These are phyloP conservation scores for Globisporangium alternatum DNA, from an alignment of 352 stramenopile genomes.

Conservation along the genomic window DNA sequence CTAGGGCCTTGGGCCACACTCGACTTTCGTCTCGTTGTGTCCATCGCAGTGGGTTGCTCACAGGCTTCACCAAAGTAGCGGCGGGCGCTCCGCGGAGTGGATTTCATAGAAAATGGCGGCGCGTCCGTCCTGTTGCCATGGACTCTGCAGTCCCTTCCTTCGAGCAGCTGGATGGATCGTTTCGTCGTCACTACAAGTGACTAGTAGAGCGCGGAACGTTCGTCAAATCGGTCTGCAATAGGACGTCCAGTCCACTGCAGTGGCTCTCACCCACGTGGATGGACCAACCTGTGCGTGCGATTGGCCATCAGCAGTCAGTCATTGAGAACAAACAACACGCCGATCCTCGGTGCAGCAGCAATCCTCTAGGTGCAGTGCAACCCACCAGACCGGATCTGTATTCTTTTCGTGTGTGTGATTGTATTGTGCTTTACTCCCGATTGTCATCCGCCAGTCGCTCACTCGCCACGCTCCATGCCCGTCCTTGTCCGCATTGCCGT, in stretches of 20 bases:
- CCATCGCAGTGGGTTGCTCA: not conserved
- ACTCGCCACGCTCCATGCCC: not conserved
- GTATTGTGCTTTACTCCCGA: constrained; percentile 1
- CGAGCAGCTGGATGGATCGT: not conserved
- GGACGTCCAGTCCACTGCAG: not conserved
- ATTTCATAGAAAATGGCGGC: not conserved
- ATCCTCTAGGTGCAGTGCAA: not conserved
- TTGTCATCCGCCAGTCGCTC: not conserved
- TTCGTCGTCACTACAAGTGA: not conserved
- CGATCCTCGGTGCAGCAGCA: not conserved
- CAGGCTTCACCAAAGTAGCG: not conserved
- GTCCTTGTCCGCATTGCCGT: not conserved
- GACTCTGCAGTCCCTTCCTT: not conserved
- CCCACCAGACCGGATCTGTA: constrained; percentile 8
- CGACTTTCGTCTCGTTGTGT: not conserved
- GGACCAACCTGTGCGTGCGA: not conserved
- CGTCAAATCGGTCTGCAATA: not conserved
- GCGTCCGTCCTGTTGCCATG: not conserved
- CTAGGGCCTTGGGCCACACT: too few relatives aligned
- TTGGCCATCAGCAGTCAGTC: constrained; percentile 4
- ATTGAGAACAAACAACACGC: not conserved
- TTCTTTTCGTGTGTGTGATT: constrained; percentile 1
- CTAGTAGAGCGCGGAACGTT: not conserved
- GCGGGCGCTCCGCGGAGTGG: not conserved
- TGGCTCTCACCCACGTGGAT: not conserved